Conservation (phyloP, 164 flowering plant species). For the Umbilicus rupestris region DNA sequence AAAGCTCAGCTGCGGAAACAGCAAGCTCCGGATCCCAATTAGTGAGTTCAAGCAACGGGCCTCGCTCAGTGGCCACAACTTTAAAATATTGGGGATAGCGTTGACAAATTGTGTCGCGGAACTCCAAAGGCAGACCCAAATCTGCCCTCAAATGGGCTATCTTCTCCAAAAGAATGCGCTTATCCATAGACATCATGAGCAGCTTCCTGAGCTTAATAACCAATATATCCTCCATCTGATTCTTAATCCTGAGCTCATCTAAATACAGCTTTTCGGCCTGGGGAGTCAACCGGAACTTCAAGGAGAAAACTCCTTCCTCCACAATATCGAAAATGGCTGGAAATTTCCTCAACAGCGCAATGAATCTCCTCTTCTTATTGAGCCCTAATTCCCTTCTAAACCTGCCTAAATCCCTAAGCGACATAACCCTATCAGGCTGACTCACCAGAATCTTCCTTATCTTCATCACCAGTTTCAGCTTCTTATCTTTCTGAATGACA, state of each 20-base stretch:
- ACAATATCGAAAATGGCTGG: conserved; percentile 80
- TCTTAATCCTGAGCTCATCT: conserved; percentile 70
- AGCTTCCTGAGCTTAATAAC: conserved; percentile 74
- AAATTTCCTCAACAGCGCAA: conserved; percentile 66
- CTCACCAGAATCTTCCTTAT: conserved; percentile 69
- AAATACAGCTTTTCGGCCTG: conserved; percentile 78
- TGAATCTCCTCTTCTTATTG: conserved; percentile 47
- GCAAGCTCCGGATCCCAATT: conserved; percentile 96
- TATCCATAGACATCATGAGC: conserved; percentile 90
- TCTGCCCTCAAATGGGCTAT: conserved; percentile 74
- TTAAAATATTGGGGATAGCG: conserved; percentile 82
- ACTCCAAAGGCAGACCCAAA: conserved; percentile 78
- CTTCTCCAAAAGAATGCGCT: conserved; percentile 72
- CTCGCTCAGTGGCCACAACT: conserved; percentile 60
- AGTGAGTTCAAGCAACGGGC: conserved; percentile 77
- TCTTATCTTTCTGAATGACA: conserved; percentile 85
- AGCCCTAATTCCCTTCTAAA: conserved; percentile 63
- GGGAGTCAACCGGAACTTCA: conserved; percentile 61
- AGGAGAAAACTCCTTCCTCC: conserved; percentile 76
- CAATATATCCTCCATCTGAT: conserved; percentile 67
- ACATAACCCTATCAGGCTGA: conserved; percentile 71
- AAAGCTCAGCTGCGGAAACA: conserved; percentile 73
- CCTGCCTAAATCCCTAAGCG: conserved; percentile 63
- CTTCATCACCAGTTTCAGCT: conserved; percentile 71
- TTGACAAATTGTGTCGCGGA: conserved; percentile 63